Evolutionary conservation across 225 moss, liverwort and hornwort species (phyloP).

Genomic region (Asterella californica): DNA sequence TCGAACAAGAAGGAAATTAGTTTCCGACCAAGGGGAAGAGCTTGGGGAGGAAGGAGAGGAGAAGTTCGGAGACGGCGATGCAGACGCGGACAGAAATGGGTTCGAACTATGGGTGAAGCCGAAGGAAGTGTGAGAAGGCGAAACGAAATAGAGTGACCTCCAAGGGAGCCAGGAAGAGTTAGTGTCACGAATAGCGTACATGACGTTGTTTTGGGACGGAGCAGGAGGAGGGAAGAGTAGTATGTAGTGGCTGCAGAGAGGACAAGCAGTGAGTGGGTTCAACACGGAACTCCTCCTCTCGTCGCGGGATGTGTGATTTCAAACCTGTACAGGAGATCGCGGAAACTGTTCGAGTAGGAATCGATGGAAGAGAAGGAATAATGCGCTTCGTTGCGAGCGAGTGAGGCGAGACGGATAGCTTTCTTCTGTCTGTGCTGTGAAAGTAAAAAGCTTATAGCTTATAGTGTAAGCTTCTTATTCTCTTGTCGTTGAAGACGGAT

Average conservation of each 20-base stretch:
- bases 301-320: conserved; percentile 14
- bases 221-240: neutral
- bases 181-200: neutral
- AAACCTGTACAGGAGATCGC: conserved; percentile 7
- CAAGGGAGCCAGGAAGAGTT: neutral
- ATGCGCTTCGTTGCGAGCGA: neutral
- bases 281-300: conserved; percentile 1
- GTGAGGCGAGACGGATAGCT: neutral
- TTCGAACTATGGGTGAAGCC: conserved; percentile 3
- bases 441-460: neutral
- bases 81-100: neutral
- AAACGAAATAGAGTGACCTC: neutral
- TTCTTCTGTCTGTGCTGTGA: neutral
- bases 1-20: too few species aligned
- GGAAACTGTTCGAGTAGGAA: conserved; percentile 11
- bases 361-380: conserved; percentile 1
- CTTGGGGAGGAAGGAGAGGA: too few species aligned
- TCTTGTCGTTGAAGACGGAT: conserved; percentile 2
- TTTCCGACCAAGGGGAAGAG: too few species aligned
- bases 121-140: neutral
- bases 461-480: conserved; percentile 1
- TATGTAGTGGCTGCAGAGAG: conserved; percentile 1
- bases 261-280: neutral
- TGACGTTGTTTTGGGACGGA: conserved; percentile 1
- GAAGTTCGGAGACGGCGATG: too few species aligned